Percentiles rank a stretch among this genome's conserved stretches.
Evolutionary conservation across 805 yeast species (phyloP).

Genomic region (Suhomyces canberraensis): DNA sequence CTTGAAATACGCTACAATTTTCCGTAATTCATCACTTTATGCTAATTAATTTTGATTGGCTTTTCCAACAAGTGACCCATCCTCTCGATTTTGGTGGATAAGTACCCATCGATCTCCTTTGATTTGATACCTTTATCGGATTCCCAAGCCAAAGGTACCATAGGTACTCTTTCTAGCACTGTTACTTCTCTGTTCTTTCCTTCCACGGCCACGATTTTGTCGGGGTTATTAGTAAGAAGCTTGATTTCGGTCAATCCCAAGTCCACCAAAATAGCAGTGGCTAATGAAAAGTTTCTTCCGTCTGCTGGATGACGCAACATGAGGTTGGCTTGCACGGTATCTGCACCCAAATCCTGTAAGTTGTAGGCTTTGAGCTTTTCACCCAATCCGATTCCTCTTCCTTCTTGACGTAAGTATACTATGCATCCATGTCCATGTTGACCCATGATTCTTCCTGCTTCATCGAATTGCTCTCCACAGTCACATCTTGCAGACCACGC

Average conservation of each 20-base stretch:
- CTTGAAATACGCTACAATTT: no score
- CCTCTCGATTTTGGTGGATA: conserved; percentile 89
- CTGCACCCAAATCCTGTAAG: conserved; percentile 96
- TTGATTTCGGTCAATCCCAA: conserved; percentile 70
- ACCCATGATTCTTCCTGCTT: conserved; percentile 94
- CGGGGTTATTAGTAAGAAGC: conserved; percentile 91
- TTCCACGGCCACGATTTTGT: conserved; percentile 91
- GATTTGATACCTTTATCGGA: conserved; percentile 64
- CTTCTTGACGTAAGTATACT: conserved; percentile 95
- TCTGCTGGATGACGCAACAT: conserved; percentile 96
- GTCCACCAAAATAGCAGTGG: conserved; percentile 88
- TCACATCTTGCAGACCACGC: conserved; percentile 99
- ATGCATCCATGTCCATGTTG: conserved; percentile 85
- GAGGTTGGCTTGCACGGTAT: conserved; percentile 94
- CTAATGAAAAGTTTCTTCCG: conserved; percentile 89
- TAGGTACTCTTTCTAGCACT: conserved; percentile 88
- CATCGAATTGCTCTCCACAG: conserved; percentile 98
- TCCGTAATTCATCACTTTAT: no score
- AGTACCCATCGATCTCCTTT: conserved; percentile 86
- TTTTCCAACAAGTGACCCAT: conserved; percentile 90
- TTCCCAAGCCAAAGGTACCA: conserved; percentile 95
- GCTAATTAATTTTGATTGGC: conserved; percentile 24
- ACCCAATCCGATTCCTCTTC: conserved; percentile 97
- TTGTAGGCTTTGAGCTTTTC: conserved; percentile 96
- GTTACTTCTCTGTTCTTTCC: conserved; percentile 71